Conservation (phyloP, 495 filamentous ascomycete genomes). For the Neurospora sp. region DNA sequence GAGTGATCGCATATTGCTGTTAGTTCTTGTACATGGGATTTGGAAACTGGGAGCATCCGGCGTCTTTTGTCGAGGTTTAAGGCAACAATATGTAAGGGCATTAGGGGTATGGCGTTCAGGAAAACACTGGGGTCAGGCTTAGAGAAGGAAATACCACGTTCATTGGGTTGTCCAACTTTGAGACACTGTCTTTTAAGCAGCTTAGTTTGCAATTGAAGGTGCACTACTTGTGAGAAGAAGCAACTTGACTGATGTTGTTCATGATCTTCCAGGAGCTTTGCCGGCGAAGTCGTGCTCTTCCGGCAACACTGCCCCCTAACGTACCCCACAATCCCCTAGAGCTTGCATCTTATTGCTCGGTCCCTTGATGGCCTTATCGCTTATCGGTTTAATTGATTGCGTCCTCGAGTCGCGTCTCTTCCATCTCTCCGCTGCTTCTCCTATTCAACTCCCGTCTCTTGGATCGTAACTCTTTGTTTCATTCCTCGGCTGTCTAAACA, state of each 20-base stretch:
- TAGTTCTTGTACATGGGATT: neutral
- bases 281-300: neutral
- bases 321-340: neutral
- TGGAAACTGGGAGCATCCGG: neutral
- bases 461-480: neutral
- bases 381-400: neutral
- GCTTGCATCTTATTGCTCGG: neutral
- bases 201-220: neutral
- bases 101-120: neutral
- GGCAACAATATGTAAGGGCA: neutral
- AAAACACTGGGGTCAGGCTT: neutral
- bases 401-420: neutral
- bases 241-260: neutral
- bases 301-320: neutral
- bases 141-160: neutral
- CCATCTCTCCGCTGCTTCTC: neutral
- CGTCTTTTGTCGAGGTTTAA: neutral
- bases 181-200: neutral
- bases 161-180: neutral
- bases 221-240: neutral
- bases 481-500: too few relatives aligned
- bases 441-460: neutral
- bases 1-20: slow-evolving; percentile 1
- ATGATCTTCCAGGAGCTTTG: neutral
- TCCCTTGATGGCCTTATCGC: neutral